Evolutionary conservation across 306 rosid species (phyloP).

Genomic region (Acacia confusa): DNA sequence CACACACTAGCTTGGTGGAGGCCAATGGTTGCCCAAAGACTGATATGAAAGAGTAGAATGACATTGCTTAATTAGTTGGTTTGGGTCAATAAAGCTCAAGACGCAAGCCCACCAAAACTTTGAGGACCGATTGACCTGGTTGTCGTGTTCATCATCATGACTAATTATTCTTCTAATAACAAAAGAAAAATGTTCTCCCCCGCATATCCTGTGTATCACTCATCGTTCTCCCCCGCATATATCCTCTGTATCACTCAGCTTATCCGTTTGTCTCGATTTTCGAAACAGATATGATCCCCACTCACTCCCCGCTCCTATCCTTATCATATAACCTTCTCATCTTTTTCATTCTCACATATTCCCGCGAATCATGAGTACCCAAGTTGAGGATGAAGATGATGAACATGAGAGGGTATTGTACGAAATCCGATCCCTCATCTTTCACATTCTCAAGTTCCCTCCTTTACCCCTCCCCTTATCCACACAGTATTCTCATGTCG

Average conservation of each 20-base stretch:
- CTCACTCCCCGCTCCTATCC: neutral
- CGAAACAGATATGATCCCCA: neutral
- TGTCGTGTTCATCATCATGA: neutral
- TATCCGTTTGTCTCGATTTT: neutral
- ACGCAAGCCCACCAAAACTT: neutral
- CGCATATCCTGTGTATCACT: neutral
- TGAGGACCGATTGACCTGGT: neutral
- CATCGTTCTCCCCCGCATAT: neutral
- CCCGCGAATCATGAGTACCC: conserved; percentile 13
- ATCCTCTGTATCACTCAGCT: neutral
- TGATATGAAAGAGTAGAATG: neutral
- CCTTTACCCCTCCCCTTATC: conserved; percentile 23
- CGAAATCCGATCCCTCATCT: conserved; percentile 41
- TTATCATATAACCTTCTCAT: neutral
- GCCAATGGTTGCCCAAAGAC: too few species aligned
- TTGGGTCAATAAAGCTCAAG: neutral
- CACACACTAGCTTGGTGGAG: too few species aligned
- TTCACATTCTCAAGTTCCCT: conserved; percentile 38
- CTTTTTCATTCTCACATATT: neutral
- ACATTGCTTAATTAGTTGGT: neutral
- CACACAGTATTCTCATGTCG: neutral
- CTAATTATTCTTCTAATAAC: neutral
- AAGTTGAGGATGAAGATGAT: conserved; percentile 25
- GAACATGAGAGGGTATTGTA: conserved; percentile 28
- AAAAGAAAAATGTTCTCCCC: neutral